Base-by-base conservation (phyloP, 108 stramenopile genomes). In the Poteriospumella lacustris region DNA sequence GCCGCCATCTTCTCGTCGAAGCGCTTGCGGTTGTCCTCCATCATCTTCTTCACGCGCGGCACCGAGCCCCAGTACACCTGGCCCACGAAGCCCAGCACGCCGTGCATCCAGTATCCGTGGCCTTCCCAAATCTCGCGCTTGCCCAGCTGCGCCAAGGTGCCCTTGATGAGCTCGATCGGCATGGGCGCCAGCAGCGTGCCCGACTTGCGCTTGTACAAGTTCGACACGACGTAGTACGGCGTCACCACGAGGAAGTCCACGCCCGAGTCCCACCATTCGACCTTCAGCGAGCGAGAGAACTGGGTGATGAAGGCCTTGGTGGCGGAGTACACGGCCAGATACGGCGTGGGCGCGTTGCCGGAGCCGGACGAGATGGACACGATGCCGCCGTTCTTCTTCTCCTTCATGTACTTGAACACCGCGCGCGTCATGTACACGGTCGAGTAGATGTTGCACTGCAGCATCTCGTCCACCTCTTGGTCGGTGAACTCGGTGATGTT, bases 241-340 rank as follows among this genome's bases (percentile, higher is more conserved):
- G 47, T 73, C 3, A 73, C 70, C 28, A 73, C 70, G 41, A 42
- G 42, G 28, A 73, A 52, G 33, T 73, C 70, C 29, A 73, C 47
- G 31, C 70, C 70, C 12, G 70, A 29, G 36, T 34, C 47, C 43
- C 43, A 56, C 12, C 47, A 73, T 56, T 73, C 70, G 3, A 73
- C 47, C 33, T 39, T 26, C 5, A 73, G 12, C 9, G 70, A 73
- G 12, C 70, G 70, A 56, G 40, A 42, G 70, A 73, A 73, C 41
- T 73, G 70, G 36, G 70, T 73, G 9, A 73, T 73, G 70, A 73
- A 73, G 24, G 70, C 70, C 70, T 73, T 73, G 31, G 70, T 73
- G 26, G 70, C 70, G 31, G 70, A 73, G 41, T 73, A 73, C 5
- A 73, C 3, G n/a, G 44, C 31, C 9, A 73, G 28, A 38, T 42